Evolutionary conservation across 306 rosid genomes (phyloP).

Genomic region (Citrullus colocynthis): DNA sequence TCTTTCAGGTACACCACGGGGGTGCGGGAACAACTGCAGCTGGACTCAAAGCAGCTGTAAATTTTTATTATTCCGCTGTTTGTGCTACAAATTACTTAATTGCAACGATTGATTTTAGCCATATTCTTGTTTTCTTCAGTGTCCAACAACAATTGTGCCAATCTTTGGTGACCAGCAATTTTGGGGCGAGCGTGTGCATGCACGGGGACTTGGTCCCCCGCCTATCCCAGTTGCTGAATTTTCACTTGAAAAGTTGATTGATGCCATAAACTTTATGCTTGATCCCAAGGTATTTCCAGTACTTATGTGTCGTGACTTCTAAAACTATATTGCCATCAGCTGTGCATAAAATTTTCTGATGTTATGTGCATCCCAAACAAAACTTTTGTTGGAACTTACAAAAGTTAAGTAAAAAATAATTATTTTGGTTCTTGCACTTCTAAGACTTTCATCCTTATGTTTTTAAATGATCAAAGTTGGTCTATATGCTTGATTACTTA

Average conservation of each 20-base stretch:
- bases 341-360: background rate
- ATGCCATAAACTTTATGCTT: slow-evolving; percentile 70
- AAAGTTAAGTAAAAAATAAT: background rate
- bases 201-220: slow-evolving; percentile 82
- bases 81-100: background rate
- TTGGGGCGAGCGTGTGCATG: slow-evolving; percentile 90
- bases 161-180: slow-evolving; percentile 93
- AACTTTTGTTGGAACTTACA: background rate
- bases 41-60: slow-evolving; percentile 90
- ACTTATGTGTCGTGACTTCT: background rate
- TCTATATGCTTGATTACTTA: no score
- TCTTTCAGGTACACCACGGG: slow-evolving; percentile 77
- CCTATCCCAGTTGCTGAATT: slow-evolving; percentile 66
- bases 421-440: background rate
- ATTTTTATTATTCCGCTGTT: background rate
- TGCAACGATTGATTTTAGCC: background rate
- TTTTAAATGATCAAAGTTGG: no score
- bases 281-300: slow-evolving; percentile 47
- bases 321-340: background rate
- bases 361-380: background rate
- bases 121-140: slow-evolving; percentile 25
- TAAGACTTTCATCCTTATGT: background rate
- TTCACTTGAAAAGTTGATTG: slow-evolving; percentile 50
- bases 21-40: slow-evolving; percentile 99
- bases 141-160: slow-evolving; percentile 87